A percentile compares a stretch with the other conserved stretches of the same genome.
Conservation (phyloP, 1,284 basidiomycete genomes). For the Irpex sp. region DNA sequence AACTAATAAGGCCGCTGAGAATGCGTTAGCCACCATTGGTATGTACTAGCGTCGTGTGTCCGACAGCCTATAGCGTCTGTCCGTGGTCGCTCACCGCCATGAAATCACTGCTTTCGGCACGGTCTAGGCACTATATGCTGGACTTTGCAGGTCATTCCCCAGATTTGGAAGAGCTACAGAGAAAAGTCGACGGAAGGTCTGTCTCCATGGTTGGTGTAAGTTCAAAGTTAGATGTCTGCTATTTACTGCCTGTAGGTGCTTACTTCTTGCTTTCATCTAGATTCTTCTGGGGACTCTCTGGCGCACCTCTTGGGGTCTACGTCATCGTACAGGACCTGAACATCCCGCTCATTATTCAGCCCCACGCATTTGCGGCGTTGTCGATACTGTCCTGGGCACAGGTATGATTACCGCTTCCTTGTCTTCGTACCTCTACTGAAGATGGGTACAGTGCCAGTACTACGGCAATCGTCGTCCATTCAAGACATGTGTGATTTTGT, state of each 20-base stretch:
- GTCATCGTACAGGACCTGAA: conserved; percentile 64
- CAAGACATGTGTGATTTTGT: conserved; percentile 26
- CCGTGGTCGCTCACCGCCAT: too few relatives aligned
- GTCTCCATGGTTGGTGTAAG: conserved; percentile 61
- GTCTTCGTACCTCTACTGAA: neutral
- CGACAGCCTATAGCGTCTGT: too few relatives aligned
- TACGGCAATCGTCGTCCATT: conserved; percentile 45
- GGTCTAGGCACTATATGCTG: conserved; percentile 53
- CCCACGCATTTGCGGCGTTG: conserved; percentile 67
- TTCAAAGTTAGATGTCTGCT: neutral
- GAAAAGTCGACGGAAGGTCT: conserved; percentile 66
- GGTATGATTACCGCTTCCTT: conserved; percentile 26
- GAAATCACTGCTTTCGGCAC: neutral
- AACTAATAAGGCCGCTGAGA: conserved; percentile 20
- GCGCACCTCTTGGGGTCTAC: conserved; percentile 66
- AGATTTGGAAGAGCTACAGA: conserved; percentile 66
- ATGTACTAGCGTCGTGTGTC: conserved; percentile 40
- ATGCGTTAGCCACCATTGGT: conserved; percentile 36
- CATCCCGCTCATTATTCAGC: conserved; percentile 73
- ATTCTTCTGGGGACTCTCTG: conserved; percentile 53
- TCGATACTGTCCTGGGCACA: conserved; percentile 64
- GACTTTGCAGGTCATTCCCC: conserved; percentile 66
- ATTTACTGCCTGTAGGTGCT: neutral
- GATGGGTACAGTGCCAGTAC: conserved; percentile 49
- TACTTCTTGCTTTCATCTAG: neutral